These are phyloP conservation scores for Apostasia ramifera DNA, from an alignment of 106 monocot species.

Conservation along the genomic window DNA sequence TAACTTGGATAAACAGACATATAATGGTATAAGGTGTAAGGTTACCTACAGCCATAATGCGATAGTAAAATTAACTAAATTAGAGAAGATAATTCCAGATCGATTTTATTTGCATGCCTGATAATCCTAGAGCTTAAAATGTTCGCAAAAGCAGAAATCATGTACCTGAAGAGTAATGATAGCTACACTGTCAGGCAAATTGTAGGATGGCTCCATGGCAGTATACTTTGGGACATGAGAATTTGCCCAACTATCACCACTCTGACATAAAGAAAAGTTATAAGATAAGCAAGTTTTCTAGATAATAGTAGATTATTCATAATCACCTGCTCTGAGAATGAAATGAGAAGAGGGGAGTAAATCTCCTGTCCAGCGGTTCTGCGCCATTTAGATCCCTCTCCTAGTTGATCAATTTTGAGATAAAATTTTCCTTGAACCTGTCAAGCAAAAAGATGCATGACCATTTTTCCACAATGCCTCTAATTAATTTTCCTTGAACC, in stretches of 20 bases:
- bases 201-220: conserved; percentile 81
- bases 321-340: conserved; percentile 80
- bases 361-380: conserved; percentile 85
- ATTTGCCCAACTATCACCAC: conserved; percentile 49
- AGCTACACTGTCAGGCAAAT: conserved; percentile 90
- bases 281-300: not conserved
- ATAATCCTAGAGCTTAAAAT: too few relatives aligned
- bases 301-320: not conserved
- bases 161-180: conserved; percentile 86
- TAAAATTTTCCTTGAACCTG: conserved; percentile 89
- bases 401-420: conserved; percentile 70
- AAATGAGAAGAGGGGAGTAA: conserved; percentile 87
- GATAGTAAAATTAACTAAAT: too few relatives aligned
- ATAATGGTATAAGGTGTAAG: too few relatives aligned
- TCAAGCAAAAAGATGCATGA: not conserved
- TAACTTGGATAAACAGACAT: too few relatives aligned
- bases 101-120: too few relatives aligned
- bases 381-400: conserved; percentile 93
- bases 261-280: conserved; percentile 16
- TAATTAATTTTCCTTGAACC: conserved; percentile 28
- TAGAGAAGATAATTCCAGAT: too few relatives aligned
- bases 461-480: not conserved
- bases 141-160: too few relatives aligned
- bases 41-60: too few relatives aligned
- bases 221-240: conserved; percentile 64